phyloP scores from a whole-genome alignment of 1,284 basidiomycete genomes.

The Leccinum subatratum region DNA sequence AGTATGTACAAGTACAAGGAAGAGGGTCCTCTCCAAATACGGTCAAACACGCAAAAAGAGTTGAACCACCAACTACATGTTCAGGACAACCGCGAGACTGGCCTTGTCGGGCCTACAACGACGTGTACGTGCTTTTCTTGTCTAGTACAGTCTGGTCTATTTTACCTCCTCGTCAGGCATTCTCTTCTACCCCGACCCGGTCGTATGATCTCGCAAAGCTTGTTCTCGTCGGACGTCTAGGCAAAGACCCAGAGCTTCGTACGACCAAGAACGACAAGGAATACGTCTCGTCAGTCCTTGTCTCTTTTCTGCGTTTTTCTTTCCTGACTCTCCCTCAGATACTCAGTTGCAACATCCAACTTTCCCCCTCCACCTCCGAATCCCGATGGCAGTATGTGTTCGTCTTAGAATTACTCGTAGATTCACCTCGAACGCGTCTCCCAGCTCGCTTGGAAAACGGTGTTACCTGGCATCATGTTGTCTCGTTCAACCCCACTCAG shows the following conservation, averaged over 20 bases:
- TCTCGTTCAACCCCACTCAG: slow-evolving; percentile 58
- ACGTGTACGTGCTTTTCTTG: slow-evolving; percentile 42
- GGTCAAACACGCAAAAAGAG: slow-evolving; percentile 21
- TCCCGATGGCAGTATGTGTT: slow-evolving; percentile 55
- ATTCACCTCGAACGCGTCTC: slow-evolving; percentile 3
- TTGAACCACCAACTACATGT: slow-evolving; percentile 41
- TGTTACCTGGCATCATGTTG: slow-evolving; percentile 70
- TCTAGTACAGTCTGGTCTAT: neutral
- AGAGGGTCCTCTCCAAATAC: slow-evolving; percentile 19
- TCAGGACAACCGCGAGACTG: slow-evolving; percentile 41
- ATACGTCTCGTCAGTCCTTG: slow-evolving; percentile 59
- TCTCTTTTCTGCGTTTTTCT: neutral
- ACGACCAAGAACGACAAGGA: slow-evolving; percentile 69
- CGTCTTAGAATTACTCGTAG: neutral
- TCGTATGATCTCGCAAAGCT: slow-evolving; percentile 66
- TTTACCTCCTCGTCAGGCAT: slow-evolving; percentile 44
- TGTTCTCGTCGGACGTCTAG: slow-evolving; percentile 68
- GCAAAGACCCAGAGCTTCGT: slow-evolving; percentile 64
- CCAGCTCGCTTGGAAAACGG: slow-evolving; percentile 50
- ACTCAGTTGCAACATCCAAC: slow-evolving; percentile 65
- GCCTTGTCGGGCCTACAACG: slow-evolving; percentile 38
- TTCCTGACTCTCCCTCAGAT: slow-evolving; percentile 39
- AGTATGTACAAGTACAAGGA: neutral
- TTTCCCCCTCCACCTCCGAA: slow-evolving; percentile 53
- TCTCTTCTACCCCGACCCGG: slow-evolving; percentile 57